Conservation (phyloP, 2,329 filamentous ascomycete species). For the Monosporascus sp. region DNA sequence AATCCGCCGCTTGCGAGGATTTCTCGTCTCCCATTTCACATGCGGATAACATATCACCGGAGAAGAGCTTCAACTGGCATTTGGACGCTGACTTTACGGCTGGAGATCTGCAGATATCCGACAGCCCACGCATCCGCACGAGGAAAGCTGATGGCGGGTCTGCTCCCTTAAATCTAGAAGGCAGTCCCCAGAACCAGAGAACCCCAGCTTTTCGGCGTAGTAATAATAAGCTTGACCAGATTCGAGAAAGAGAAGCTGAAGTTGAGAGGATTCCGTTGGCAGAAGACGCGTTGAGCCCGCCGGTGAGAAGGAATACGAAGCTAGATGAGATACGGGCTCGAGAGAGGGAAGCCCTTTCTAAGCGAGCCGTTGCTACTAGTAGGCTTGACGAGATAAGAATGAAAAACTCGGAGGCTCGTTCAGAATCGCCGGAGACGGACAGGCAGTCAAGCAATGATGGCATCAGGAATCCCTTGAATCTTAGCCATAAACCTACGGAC, state of each 20-base stretch:
- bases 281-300: constrained; percentile 11
- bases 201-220: constrained; percentile 20
- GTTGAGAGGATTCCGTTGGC: constrained; percentile 19
- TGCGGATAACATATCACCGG: constrained; percentile 31
- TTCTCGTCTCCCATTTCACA: constrained; percentile 16
- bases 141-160: constrained; percentile 23
- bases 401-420: constrained; percentile 37
- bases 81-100: constrained; percentile 54
- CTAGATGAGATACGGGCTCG: constrained; percentile 43
- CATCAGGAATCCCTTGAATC: constrained; percentile 5
- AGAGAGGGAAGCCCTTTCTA: constrained; percentile 40
- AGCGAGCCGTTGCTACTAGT: constrained; percentile 41
- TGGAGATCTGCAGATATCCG: constrained; percentile 48
- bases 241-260: constrained; percentile 30
- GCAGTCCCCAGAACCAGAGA: constrained; percentile 2
- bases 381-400: constrained; percentile 49
- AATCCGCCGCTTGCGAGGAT: constrained; percentile 12
- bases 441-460: constrained; percentile 25
- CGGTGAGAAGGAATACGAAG: constrained; percentile 34
- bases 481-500: constrained; percentile 1
- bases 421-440: constrained; percentile 36
- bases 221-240: constrained; percentile 31
- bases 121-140: constrained; percentile 47
- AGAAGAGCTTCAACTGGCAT: constrained; percentile 51
- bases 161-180: constrained; percentile 2